phyloP scores from a whole-genome alignment of 23 red algal genomes.

The Porphyridium purpureum region DNA sequence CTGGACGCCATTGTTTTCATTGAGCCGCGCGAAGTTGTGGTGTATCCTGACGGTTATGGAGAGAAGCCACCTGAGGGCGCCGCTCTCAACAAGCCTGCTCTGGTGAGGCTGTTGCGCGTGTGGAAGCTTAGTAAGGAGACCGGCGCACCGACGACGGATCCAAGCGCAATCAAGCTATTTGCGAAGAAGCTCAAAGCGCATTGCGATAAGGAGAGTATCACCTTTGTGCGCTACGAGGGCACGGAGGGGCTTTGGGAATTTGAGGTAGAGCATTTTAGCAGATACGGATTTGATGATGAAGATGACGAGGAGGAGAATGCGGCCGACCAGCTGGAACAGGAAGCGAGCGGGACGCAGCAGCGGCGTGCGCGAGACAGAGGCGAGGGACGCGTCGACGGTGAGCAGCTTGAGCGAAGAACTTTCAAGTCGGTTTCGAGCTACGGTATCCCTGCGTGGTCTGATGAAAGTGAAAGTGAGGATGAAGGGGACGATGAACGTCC shows the following conservation, averaged over 20 bases:
- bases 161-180: constrained; percentile 20
- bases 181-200: constrained; percentile 43
- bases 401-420: too few species aligned
- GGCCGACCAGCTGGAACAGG: too few species aligned
- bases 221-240: constrained; percentile 59
- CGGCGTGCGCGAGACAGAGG: too few species aligned
- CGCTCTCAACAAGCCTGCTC: constrained; percentile 44
- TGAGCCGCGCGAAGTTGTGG: constrained; percentile 35
- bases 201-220: constrained; percentile 46
- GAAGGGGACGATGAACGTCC: too few species aligned
- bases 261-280: constrained; percentile 25
- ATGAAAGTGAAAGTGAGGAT: too few species aligned
- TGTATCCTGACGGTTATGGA: constrained; percentile 54
- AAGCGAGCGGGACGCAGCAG: too few species aligned
- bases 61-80: constrained; percentile 9
- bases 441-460: too few species aligned
- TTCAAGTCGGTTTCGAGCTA: too few species aligned
- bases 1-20: constrained; percentile 44
- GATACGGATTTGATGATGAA: background rate
- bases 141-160: constrained; percentile 16
- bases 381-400: too few species aligned
- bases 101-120: constrained; percentile 29
- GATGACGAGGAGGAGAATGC: too few species aligned
- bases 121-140: constrained; percentile 40
- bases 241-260: constrained; percentile 58